Base-by-base conservation (phyloP, 192 early-diverging fungal genomes). In the Linnemannia elongata region DNA sequence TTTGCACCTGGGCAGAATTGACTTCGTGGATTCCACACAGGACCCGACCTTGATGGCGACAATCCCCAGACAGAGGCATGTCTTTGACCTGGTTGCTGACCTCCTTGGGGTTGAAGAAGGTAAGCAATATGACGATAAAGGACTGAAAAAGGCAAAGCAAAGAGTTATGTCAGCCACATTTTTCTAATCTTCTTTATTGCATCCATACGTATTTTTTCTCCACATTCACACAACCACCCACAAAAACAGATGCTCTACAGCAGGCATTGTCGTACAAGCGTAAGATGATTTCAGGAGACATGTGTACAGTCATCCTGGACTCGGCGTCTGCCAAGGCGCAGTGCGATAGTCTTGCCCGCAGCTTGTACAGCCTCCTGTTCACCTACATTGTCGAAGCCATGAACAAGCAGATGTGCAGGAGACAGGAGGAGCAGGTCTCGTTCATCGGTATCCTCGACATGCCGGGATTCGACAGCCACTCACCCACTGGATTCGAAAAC, bases 261-360 rank as follows among this genome's bases (percentile, higher is more conserved):
- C 87, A 91, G 30, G 91, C 94, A 5, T 91, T 99, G 35, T 94
- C 94, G 24, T 96, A 96, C 89, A 94, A 96, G 88, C 93, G 96
- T 3, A 95, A 95, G 85, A 89, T 96, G 55, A 96, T 99, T 45
- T 88, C 93, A 22, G 91, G 93, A 73, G 97, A 98, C 75, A 89
- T 98, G 44, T 98, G 96, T 89, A 97, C 96, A n/a, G 95, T 97
- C 27, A 96, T 97, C 76, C 90, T 99, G 72, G 95, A 97, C 82
- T 91, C 94, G 27, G 94, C 93, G 22, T 95, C 94, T 36, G 98
- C 98, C 0, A 77, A 82, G 17, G 88, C 89, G 73, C 97, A 98
- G 88, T 94, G 97, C 60, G 96, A 99, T 78, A 86, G 91, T 30
- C 90, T 99, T 6, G 95, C 97, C 15, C 93, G 93, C 57, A 90